Percentiles rank a stretch among this genome's conserved stretches.
Evolutionary conservation across 208 protist genomes (phyloP).

Genomic region (Wallacemonas sp.): DNA sequence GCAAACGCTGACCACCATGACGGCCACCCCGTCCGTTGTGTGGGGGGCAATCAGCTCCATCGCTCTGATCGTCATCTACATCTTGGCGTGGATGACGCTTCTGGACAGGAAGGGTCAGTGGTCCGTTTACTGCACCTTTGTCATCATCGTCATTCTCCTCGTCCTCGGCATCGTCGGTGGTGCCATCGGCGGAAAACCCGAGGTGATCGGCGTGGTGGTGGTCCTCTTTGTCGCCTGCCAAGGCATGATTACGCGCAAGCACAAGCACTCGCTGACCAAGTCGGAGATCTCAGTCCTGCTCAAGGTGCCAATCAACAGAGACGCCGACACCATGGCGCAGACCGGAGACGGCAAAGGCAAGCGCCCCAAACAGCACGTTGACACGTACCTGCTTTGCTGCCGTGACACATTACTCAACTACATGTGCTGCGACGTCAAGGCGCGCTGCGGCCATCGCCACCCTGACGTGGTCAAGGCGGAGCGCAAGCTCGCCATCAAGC

Average conservation of each 20-base stretch:
- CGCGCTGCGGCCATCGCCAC: slow-evolving; percentile 73
- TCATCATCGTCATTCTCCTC: slow-evolving; percentile 55
- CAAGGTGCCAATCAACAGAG: slow-evolving; percentile 29
- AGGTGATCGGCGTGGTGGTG: slow-evolving; percentile 35
- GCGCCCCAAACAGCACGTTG: slow-evolving; percentile 23
- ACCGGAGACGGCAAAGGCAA: background rate
- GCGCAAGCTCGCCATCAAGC: slow-evolving; percentile 44
- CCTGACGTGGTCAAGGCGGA: slow-evolving; percentile 72
- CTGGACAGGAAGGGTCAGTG: slow-evolving; percentile 70
- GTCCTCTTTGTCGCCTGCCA: slow-evolving; percentile 71
- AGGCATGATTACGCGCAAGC: slow-evolving; percentile 78
- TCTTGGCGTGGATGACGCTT: slow-evolving; percentile 72
- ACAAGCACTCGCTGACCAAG: slow-evolving; percentile 57
- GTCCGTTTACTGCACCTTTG: slow-evolving; percentile 54
- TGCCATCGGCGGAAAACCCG: slow-evolving; percentile 35
- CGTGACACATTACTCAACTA: slow-evolving; percentile 62
- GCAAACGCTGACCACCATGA: slow-evolving; percentile 53
- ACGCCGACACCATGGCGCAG: slow-evolving; percentile 21
- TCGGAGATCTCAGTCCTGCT: slow-evolving; percentile 50
- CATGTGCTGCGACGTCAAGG: slow-evolving; percentile 73
- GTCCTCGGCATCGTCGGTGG: slow-evolving; percentile 52
- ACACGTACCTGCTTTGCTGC: slow-evolving; percentile 87
- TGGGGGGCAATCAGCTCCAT: slow-evolving; percentile 69
- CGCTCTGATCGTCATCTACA: slow-evolving; percentile 58
- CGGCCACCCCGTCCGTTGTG: slow-evolving; percentile 44